A percentile compares a stretch with the other conserved stretches of the same genome.
Conservation (phyloP, 257 asterid genomes). For the Verbena officinalis region DNA sequence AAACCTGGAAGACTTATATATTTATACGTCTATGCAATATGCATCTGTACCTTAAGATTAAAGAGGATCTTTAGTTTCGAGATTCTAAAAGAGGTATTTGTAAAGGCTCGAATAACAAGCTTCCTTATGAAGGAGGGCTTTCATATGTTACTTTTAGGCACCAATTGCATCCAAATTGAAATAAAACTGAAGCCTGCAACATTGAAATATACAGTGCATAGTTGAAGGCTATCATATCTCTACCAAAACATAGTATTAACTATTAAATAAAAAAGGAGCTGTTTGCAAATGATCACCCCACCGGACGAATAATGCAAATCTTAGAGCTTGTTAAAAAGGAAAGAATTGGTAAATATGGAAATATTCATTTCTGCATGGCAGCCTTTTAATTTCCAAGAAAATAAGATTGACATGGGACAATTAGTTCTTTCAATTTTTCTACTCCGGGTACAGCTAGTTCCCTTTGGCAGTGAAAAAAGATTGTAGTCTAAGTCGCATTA, state of each 20-base stretch:
- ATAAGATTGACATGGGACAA: too few relatives aligned
- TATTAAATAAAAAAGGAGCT: conserved; percentile 18
- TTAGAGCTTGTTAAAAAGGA: conserved; percentile 20
- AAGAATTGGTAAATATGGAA: conserved; percentile 2
- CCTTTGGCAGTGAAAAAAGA: too few relatives aligned
- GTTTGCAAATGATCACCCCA: conserved; percentile 22
- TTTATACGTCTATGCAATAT: not conserved
- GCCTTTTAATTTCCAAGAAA: too few relatives aligned
- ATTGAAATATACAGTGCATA: conserved; percentile 64
- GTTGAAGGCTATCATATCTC: conserved; percentile 57
- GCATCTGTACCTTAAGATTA: too few relatives aligned
- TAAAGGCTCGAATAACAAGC: conserved; percentile 67
- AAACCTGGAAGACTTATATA: not conserved
- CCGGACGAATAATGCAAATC: conserved; percentile 19
- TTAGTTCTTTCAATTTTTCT: too few relatives aligned
- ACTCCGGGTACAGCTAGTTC: too few relatives aligned
- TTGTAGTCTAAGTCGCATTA: too few relatives aligned
- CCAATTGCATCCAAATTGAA: conserved; percentile 67
- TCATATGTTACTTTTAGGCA: conserved; percentile 63
- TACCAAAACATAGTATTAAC: conserved; percentile 32
- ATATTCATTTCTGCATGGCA: conserved; percentile 9
- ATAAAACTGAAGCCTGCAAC: conserved; percentile 75
- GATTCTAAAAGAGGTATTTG: too few relatives aligned
- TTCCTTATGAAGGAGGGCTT: conserved; percentile 69
- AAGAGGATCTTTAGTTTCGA: too few relatives aligned